Conservation (phyloP, 345 rosid genomes). For the Syzygium aromaticum region DNA sequence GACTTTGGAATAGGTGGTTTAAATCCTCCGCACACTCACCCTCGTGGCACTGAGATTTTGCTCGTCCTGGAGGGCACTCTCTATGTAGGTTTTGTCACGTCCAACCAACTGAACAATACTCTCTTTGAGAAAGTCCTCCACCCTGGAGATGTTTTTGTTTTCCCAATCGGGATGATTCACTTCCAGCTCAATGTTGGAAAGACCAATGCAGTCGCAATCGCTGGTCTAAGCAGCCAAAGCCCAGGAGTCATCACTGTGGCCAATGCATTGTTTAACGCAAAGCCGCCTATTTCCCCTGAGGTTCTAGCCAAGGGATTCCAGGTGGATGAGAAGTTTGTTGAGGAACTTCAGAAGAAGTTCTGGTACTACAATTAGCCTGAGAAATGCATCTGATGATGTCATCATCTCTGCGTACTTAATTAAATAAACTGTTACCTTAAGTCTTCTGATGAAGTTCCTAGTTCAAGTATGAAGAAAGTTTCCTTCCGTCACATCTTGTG, state of each 20-base stretch:
- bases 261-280: neutral
- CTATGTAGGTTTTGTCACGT: neutral
- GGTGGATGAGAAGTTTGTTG: neutral
- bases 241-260: neutral
- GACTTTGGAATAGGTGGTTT: neutral
- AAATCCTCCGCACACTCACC: neutral
- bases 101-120: neutral
- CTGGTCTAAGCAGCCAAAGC: neutral
- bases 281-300: neutral
- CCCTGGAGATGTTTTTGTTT: neutral
- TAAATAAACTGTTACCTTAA: neutral
- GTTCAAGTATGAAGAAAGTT: neutral
- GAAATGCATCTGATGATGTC: neutral
- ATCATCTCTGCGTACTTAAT: neutral
- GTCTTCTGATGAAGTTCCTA: neutral
- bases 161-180: neutral
- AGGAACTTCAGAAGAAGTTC: neutral
- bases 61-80: neutral
- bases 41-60: neutral
- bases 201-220: neutral
- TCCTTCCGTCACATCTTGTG: neutral
- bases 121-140: neutral
- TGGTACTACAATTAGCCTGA: neutral
- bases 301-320: constrained; percentile 1
- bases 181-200: neutral